Conservation (phyloP, 345 rosid species). For the Linum lewisii region DNA sequence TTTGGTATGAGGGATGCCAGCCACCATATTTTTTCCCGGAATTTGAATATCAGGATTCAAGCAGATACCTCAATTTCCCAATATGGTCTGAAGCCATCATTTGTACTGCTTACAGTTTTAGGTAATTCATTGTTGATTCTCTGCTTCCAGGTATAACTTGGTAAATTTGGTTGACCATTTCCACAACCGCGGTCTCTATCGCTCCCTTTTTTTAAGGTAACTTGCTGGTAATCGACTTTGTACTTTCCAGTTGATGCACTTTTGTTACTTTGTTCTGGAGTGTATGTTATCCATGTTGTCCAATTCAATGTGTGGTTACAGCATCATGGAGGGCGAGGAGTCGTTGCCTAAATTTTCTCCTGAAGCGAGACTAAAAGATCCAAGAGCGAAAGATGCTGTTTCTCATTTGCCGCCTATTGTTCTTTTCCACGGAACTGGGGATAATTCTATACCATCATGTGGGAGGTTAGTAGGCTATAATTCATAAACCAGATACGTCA, state of each 20-base stretch:
- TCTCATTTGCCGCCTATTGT: slow-evolving; percentile 20
- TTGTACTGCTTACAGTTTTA: too few relatives aligned
- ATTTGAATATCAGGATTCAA: too few relatives aligned
- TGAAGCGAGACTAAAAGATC: slow-evolving; percentile 19
- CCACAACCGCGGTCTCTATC: slow-evolving; percentile 22
- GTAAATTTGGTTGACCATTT: slow-evolving; percentile 23
- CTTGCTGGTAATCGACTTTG: not conserved
- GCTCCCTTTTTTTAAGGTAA: slow-evolving; percentile 25
- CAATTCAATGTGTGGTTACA: slow-evolving; percentile 4
- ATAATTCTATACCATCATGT: slow-evolving; percentile 21
- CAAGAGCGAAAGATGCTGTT: slow-evolving; percentile 17
- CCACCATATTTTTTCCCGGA: too few relatives aligned
- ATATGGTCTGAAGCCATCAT: too few relatives aligned
- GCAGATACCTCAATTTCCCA: too few relatives aligned
- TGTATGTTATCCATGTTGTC: not conserved
- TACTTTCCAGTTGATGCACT: not conserved
- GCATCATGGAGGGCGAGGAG: slow-evolving; percentile 29
- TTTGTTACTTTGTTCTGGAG: not conserved
- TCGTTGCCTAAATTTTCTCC: slow-evolving; percentile 21
- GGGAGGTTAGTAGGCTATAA: slow-evolving; percentile 12
- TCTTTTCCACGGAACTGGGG: slow-evolving; percentile 24
- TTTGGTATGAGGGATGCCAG: too few relatives aligned
- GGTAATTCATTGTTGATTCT: too few relatives aligned
- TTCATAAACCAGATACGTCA: not conserved
- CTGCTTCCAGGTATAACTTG: slow-evolving; percentile 20